These are phyloP conservation scores for Tricholoma terreum DNA, from an alignment of 768 basidiomycete species.

Conservation along the genomic window DNA sequence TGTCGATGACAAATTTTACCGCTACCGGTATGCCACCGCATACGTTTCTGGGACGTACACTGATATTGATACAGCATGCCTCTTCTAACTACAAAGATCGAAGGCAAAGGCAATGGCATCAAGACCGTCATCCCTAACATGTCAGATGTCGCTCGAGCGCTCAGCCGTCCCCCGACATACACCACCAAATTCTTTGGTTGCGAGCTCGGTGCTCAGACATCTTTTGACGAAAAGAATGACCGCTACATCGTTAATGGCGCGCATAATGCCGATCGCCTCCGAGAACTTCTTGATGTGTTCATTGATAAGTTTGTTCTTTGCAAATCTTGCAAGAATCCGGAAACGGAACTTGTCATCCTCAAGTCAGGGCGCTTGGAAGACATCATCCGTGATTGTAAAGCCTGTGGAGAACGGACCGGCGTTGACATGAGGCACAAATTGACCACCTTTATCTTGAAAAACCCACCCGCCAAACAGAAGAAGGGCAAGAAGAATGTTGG, in stretches of 20 bases:
- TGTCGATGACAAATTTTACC: slow-evolving; percentile 96
- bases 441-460: slow-evolving; percentile 94
- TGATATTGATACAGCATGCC: slow-evolving; percentile 69
- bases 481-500: slow-evolving; percentile 59
- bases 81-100: slow-evolving; percentile 89
- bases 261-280: slow-evolving; percentile 86
- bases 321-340: slow-evolving; percentile 97
- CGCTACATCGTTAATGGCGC: slow-evolving; percentile 99
- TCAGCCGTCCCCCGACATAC: slow-evolving; percentile 92
- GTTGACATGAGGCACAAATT: slow-evolving; percentile 98
- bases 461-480: slow-evolving; percentile 88
- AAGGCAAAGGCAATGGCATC: slow-evolving; percentile 99
- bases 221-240: slow-evolving; percentile 94
- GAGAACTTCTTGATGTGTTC: slow-evolving; percentile 93
- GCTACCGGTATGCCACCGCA: slow-evolving; percentile 64
- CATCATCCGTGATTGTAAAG: slow-evolving; percentile 96
- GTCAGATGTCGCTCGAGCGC: slow-evolving; percentile 93
- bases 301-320: slow-evolving; percentile 99
- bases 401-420: slow-evolving; percentile 88
- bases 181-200: slow-evolving; percentile 99
- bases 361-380: slow-evolving; percentile 78
- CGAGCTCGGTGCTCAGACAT: slow-evolving; percentile 96
- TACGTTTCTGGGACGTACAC: no score
- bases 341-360: slow-evolving; percentile 92
- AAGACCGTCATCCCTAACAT: slow-evolving; percentile 99